Percentiles rank a stretch among this genome's conserved stretches.
Evolutionary conservation across 2,329 filamentous ascomycete genomes (phyloP).

Genomic region (Monilinia aucupariae): DNA sequence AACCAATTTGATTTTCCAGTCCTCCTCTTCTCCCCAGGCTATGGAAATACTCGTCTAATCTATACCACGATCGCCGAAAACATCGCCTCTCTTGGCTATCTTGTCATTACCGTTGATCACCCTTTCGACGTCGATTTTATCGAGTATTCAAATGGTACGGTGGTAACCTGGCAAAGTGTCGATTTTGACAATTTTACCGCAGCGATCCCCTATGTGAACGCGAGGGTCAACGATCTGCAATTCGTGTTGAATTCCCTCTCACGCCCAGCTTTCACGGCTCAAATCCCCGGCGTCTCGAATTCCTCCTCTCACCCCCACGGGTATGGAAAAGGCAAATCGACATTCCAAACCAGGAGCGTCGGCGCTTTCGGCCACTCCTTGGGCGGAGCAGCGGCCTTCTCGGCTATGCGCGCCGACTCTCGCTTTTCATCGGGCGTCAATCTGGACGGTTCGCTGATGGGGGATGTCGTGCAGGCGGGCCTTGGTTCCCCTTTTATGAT

Average conservation of each 20-base stretch:
- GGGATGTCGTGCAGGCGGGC: constrained; percentile 28
- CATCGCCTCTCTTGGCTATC: constrained; percentile 36
- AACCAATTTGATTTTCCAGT: constrained; percentile 26
- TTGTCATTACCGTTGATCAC: constrained; percentile 37
- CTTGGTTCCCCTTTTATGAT: constrained; percentile 34
- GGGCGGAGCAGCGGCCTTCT: constrained; percentile 36
- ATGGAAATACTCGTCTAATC: constrained; percentile 31
- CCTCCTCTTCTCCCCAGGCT: constrained; percentile 35
- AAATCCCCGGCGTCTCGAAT: neutral
- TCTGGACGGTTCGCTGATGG: constrained; percentile 37
- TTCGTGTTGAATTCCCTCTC: constrained; percentile 29
- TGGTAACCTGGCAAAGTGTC: constrained; percentile 14
- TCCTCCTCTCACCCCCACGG: neutral
- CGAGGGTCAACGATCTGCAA: constrained; percentile 25
- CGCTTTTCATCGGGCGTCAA: constrained; percentile 37
- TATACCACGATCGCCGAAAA: constrained; percentile 34
- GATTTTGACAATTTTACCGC: constrained; percentile 21
- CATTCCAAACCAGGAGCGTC: constrained; percentile 22
- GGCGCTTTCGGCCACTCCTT: constrained; percentile 35
- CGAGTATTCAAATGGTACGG: constrained; percentile 33
- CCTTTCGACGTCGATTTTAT: constrained; percentile 36
- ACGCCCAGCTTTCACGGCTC: neutral
- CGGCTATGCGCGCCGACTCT: constrained; percentile 32
- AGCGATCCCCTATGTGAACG: constrained; percentile 19
- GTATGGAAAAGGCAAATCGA: neutral